Conservation (phyloP, 78 protist genomes). For the Protostelium mycophagum region DNA sequence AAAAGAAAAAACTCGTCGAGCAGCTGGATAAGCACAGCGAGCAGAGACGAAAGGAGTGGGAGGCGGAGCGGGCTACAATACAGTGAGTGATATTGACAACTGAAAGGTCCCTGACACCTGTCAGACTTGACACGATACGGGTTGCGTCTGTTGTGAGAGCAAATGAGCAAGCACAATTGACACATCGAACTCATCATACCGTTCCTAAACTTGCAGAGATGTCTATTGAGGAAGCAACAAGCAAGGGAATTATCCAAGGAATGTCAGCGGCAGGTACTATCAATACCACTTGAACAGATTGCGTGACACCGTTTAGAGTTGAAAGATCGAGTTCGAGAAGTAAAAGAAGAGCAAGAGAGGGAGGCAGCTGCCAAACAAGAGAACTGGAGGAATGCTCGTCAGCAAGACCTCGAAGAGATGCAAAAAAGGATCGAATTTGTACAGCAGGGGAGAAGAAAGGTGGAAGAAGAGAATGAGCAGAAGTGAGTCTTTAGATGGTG, state of each 20-base stretch:
- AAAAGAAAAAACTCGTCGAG: not conserved
- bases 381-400: not conserved
- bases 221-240: not conserved
- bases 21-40: not conserved
- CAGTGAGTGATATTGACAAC: not conserved
- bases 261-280: not conserved
- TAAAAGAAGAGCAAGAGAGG: not conserved
- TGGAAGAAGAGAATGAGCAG: not conserved
- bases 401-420: not conserved
- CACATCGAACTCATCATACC: not conserved
- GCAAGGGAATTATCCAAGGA: not conserved
- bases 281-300: not conserved
- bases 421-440: not conserved
- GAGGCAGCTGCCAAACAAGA: not conserved
- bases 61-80: not conserved
- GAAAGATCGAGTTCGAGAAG: not conserved
- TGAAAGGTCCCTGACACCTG: not conserved
- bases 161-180: not conserved
- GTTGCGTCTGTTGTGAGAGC: not conserved
- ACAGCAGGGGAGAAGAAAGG: not conserved
- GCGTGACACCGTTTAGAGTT: not conserved
- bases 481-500: too few species aligned
- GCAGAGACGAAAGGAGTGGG: not conserved
- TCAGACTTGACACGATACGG: not conserved
- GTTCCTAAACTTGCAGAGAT: not conserved